A percentile compares a stretch with the other conserved stretches of the same genome.
Conservation (phyloP, 2,329 filamentous ascomycete species). For the Stemphylium lycopersici region DNA sequence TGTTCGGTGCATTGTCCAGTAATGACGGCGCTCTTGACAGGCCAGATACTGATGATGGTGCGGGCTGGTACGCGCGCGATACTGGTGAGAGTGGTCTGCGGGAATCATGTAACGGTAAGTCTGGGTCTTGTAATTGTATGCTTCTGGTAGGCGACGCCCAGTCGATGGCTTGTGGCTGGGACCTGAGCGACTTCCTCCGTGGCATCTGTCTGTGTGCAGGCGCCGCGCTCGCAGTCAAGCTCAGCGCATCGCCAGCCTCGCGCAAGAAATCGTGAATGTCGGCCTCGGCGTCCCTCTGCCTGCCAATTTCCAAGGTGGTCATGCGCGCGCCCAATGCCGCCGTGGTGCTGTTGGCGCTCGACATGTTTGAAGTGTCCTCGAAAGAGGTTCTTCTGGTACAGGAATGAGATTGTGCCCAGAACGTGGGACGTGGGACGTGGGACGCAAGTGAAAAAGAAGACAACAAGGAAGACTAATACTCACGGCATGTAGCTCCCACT, state of each 20-base stretch:
- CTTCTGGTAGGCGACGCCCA: conserved; percentile 27
- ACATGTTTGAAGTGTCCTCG: conserved; percentile 44
- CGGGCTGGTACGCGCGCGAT: conserved; percentile 57
- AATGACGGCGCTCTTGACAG: conserved; percentile 58
- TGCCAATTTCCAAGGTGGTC: conserved; percentile 35
- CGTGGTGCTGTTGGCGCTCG: conserved; percentile 40
- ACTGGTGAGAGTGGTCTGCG: conserved; percentile 50
- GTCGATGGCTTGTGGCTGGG: conserved; percentile 31
- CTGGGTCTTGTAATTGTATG: conserved; percentile 33
- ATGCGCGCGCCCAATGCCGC: conserved; percentile 40
- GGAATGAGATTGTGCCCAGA: conserved; percentile 30
- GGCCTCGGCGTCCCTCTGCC: conserved; percentile 43
- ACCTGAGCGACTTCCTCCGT: conserved; percentile 31
- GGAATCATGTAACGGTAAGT: conserved; percentile 46
- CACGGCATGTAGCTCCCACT: conserved; percentile 50
- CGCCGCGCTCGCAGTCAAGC: conserved; percentile 15
- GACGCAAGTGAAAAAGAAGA: conserved; percentile 31
- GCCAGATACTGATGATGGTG: conserved; percentile 50
- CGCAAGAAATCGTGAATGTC: conserved; percentile 54
- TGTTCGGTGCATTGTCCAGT: conserved; percentile 56
- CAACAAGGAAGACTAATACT: conserved; percentile 42
- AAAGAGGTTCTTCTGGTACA: conserved; percentile 34
- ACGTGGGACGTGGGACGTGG: conserved; percentile 15
- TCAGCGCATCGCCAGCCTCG: conserved; percentile 47
- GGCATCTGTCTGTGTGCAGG: conserved; percentile 27